phyloP scores from a whole-genome alignment of 2,329 filamentous ascomycete species.

The Cylindrodendrum hubeiense region DNA sequence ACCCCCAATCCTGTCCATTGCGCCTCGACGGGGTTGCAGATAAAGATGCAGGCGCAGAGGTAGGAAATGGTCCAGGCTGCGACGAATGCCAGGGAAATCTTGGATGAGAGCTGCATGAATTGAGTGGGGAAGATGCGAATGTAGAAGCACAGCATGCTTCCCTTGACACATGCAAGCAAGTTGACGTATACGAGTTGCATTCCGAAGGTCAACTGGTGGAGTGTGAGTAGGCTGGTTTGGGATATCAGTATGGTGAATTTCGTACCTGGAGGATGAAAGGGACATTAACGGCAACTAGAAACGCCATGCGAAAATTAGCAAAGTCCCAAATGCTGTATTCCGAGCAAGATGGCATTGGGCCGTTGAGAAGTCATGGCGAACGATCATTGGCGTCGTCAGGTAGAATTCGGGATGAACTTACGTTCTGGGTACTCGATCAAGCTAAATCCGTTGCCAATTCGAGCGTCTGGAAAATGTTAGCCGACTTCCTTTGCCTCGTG shows the following conservation, averaged over 20 bases:
- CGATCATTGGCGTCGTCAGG: not conserved
- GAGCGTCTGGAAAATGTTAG: conserved; percentile 29
- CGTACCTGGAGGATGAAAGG: conserved; percentile 43
- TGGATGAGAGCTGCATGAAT: conserved; percentile 45
- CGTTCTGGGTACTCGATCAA: conserved; percentile 31
- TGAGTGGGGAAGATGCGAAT: conserved; percentile 43
- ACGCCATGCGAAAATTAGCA: not conserved
- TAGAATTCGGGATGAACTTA: conserved; percentile 23
- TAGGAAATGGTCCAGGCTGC: conserved; percentile 57
- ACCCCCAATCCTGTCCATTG: conserved; percentile 53
- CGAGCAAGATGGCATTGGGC: not conserved
- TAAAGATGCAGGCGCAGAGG: conserved; percentile 56
- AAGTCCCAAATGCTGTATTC: not conserved
- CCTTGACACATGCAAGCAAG: conserved; percentile 42
- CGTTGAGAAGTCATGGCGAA: too few species aligned
- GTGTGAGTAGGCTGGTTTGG: not conserved
- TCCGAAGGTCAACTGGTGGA: conserved; percentile 39
- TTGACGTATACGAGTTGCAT: conserved; percentile 45
- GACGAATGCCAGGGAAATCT: conserved; percentile 51
- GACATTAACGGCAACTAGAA: conserved; percentile 36
- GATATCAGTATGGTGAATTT: too few species aligned
- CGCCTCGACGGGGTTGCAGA: conserved; percentile 59
- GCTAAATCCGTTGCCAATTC: conserved; percentile 41
- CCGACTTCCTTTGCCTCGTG: not conserved
- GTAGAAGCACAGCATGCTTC: conserved; percentile 45